A percentile compares a stretch with the other conserved stretches of the same genome.
Conservation (phyloP, 495 filamentous ascomycete genomes). For the Annulohypoxylon maeteangense region DNA sequence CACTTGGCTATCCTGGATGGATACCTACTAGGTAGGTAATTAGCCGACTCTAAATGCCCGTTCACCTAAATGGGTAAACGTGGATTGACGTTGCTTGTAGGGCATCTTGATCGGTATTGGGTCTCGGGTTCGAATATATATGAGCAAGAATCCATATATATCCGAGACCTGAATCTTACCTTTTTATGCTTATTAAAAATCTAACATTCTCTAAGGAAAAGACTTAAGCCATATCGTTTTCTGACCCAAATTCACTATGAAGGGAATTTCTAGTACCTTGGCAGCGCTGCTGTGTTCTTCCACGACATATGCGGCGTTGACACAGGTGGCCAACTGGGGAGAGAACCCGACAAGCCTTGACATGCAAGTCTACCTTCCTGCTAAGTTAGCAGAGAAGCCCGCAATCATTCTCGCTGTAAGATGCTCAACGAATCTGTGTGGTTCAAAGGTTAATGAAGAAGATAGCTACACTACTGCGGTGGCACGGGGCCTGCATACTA, state of each 20-base stretch:
- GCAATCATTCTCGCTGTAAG: slow-evolving; percentile 56
- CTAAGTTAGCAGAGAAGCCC: slow-evolving; percentile 49
- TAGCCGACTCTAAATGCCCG: slow-evolving; percentile 30
- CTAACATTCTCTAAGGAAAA: neutral
- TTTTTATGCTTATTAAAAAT: neutral
- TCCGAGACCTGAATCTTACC: neutral
- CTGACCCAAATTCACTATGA: slow-evolving; percentile 6
- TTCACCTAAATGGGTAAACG: slow-evolving; percentile 15
- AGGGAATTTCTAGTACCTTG: slow-evolving; percentile 2
- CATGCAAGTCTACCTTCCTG: slow-evolving; percentile 54
- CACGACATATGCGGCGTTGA: slow-evolving; percentile 33
- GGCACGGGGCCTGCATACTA: slow-evolving; percentile 57
- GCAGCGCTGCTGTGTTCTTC: slow-evolving; percentile 16
- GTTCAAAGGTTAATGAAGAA: neutral
- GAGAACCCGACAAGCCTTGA: slow-evolving; percentile 55
- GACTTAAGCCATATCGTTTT: neutral
- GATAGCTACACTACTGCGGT: slow-evolving; percentile 53
- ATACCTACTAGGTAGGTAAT: too few species aligned
- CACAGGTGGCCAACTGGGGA: slow-evolving; percentile 43
- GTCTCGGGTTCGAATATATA: slow-evolving; percentile 5
- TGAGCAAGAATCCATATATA: slow-evolving; percentile 13
- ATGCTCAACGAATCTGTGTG: neutral
- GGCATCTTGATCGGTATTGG: neutral
- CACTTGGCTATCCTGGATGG: slow-evolving; percentile 26
- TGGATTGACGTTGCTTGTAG: neutral